Percentiles rank a stretch among this genome's conserved stretches.
Conservation (phyloP, 306 rosid genomes). For the Rosa rugosa region DNA sequence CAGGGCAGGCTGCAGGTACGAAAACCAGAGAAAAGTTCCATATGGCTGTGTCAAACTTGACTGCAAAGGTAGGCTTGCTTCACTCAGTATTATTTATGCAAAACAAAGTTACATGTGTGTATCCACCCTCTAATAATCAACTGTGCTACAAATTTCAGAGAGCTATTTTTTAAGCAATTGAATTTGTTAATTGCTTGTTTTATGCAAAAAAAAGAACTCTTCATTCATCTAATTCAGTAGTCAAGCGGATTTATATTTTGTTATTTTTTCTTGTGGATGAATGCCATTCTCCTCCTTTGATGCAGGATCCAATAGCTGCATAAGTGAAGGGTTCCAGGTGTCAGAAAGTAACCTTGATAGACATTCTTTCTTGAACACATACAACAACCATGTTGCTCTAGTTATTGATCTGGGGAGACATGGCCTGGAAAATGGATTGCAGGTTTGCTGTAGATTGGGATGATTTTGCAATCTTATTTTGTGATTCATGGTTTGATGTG, state of each 20-base stretch:
- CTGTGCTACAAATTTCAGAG: neutral
- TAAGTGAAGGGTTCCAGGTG: constrained; percentile 36
- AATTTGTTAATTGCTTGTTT: neutral
- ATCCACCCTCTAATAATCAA: neutral
- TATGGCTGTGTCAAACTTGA: constrained; percentile 77
- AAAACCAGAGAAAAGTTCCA: constrained; percentile 90
- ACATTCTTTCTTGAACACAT: constrained; percentile 16
- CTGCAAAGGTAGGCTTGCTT: constrained; percentile 60
- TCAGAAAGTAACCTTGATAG: constrained; percentile 22
- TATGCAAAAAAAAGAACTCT: neutral
- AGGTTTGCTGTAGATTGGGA: constrained; percentile 17
- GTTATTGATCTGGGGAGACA: neutral
- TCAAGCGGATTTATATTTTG: neutral
- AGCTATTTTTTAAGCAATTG: neutral
- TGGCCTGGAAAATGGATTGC: neutral
- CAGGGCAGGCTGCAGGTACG: constrained; percentile 78
- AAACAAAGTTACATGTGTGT: neutral
- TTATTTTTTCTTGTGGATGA: neutral
- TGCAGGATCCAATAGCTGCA: constrained; percentile 85
- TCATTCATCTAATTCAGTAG: neutral
- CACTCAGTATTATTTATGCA: constrained; percentile 5
- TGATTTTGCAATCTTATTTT: constrained; percentile 11
- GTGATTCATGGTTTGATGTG: constrained; percentile 29
- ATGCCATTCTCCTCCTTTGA: constrained; percentile 11
- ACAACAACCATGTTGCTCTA: constrained; percentile 22